A percentile compares a stretch with the other conserved stretches of the same genome.
These are phyloP conservation scores for Cryptosporidium tyzzeri DNA, from an alignment of 169 alveolate genomes.

Conservation along the genomic window DNA sequence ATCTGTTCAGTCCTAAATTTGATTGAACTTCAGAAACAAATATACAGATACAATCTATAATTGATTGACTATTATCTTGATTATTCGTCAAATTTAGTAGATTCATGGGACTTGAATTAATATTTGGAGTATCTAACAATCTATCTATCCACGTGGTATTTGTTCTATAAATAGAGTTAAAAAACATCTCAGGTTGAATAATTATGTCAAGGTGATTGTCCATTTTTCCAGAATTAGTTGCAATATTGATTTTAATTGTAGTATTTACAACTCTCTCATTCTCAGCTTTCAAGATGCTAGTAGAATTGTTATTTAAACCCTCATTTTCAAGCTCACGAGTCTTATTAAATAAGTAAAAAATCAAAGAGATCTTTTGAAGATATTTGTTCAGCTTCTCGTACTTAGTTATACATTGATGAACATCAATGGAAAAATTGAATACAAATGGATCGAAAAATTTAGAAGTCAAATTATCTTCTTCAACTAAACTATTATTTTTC, in stretches of 20 bases:
- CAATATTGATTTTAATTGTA: slow-evolving; percentile 17
- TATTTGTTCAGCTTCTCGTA: not conserved
- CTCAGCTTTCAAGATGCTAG: slow-evolving; percentile 2
- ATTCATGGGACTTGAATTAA: slow-evolving; percentile 9
- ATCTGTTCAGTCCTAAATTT: not conserved
- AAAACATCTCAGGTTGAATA: slow-evolving; percentile 23
- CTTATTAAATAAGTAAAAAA: slow-evolving; percentile 30
- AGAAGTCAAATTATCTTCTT: not conserved
- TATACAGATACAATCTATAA: slow-evolving; percentile 30
- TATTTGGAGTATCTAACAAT: not conserved
- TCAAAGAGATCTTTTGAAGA: slow-evolving; percentile 30
- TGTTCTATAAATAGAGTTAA: slow-evolving; percentile 12
- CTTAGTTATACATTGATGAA: slow-evolving; percentile 25
- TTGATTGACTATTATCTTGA: not conserved
- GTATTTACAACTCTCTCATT: not conserved
- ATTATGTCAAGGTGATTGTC: slow-evolving; percentile 2
- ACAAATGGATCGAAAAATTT: slow-evolving; percentile 10
- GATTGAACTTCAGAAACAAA: slow-evolving; percentile 36
- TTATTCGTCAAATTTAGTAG: not conserved
- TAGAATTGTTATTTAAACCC: slow-evolving; percentile 18
- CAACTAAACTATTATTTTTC: not conserved
- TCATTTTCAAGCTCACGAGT: slow-evolving; percentile 16
- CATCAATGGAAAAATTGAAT: slow-evolving; percentile 9
- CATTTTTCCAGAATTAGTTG: slow-evolving; percentile 7
- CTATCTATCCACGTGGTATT: slow-evolving; percentile 15